Evolutionary conservation across 495 filamentous ascomycete species (phyloP).

Genomic region (Daldinia concentrica): DNA sequence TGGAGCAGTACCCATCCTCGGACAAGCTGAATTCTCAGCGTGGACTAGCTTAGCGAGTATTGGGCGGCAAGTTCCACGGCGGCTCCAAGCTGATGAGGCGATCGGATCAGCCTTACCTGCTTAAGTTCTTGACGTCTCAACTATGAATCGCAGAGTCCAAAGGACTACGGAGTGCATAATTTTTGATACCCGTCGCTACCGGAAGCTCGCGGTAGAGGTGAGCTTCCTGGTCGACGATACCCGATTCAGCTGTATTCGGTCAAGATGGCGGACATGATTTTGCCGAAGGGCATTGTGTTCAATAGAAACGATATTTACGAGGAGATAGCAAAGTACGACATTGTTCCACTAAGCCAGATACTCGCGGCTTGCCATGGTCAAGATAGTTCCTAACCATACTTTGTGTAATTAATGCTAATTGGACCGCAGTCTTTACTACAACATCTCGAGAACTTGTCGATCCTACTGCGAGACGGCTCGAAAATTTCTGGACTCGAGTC

Average conservation of each 20-base stretch:
- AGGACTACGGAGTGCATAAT: constrained; percentile 37
- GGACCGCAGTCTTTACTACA: constrained; percentile 59
- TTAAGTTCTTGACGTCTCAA: constrained; percentile 30
- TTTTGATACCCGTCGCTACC: constrained; percentile 35
- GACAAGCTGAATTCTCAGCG: constrained; percentile 42
- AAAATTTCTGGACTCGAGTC: constrained; percentile 68
- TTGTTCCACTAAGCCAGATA: constrained; percentile 59
- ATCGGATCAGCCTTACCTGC: constrained; percentile 36
- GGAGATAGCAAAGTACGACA: constrained; percentile 58
- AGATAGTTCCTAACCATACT: constrained; percentile 38
- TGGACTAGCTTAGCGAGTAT: constrained; percentile 39
- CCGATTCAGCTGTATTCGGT: constrained; percentile 26
- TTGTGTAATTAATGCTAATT: constrained; percentile 29
- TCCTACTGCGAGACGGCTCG: constrained; percentile 61
- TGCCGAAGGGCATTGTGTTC: constrained; percentile 60
- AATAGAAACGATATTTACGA: constrained; percentile 56
- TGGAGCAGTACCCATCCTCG: constrained; percentile 41
- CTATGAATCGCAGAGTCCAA: constrained; percentile 45
- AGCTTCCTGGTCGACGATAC: constrained; percentile 41
- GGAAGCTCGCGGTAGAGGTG: constrained; percentile 33
- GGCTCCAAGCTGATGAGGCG: constrained; percentile 40
- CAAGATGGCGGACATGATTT: constrained; percentile 50
- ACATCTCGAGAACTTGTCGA: constrained; percentile 60
- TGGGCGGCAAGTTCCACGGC: constrained; percentile 35
- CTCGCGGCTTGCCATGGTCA: constrained; percentile 61